Conservation (phyloP, 768 basidiomycete genomes). For the Pisolithus sp. region DNA sequence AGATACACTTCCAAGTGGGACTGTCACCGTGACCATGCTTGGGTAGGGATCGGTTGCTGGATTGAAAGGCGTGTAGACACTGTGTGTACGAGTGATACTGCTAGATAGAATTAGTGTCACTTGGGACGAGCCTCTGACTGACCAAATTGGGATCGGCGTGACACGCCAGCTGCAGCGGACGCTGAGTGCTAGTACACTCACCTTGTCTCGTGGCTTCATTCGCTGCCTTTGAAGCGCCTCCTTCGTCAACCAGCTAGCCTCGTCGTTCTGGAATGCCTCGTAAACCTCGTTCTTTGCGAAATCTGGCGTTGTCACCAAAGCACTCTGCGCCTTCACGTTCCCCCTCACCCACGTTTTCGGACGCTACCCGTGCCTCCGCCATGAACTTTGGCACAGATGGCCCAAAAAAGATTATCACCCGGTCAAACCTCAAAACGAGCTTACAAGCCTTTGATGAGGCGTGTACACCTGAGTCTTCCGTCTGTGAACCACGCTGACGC, state of each 20-base stretch:
- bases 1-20: conserved; percentile 2
- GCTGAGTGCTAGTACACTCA: conserved; percentile 3
- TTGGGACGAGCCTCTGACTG: not conserved
- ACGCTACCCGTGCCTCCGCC: conserved; percentile 69
- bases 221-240: not conserved
- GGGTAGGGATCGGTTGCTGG: not conserved
- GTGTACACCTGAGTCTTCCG: conserved; percentile 21
- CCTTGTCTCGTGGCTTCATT: too few relatives aligned
- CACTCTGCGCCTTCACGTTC: conserved; percentile 48
- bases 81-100: not conserved
- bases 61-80: too few relatives aligned
- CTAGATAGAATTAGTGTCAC: not conserved
- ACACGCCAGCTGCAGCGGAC: conserved; percentile 2
- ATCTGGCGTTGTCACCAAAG: conserved; percentile 42
- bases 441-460: conserved; percentile 79
- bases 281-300: conserved; percentile 50
- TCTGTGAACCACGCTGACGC: conserved; percentile 10
- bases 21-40: too few relatives aligned
- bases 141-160: not conserved
- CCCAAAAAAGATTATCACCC: conserved; percentile 76
- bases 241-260: conserved; percentile 7
- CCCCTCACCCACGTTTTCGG: conserved; percentile 82
- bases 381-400: conserved; percentile 72
- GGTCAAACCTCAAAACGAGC: conserved; percentile 70
- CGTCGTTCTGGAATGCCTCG: conserved; percentile 37